phyloP scores from a whole-genome alignment of 2,329 filamentous ascomycete genomes.

The Tricladium varicosporioides region DNA sequence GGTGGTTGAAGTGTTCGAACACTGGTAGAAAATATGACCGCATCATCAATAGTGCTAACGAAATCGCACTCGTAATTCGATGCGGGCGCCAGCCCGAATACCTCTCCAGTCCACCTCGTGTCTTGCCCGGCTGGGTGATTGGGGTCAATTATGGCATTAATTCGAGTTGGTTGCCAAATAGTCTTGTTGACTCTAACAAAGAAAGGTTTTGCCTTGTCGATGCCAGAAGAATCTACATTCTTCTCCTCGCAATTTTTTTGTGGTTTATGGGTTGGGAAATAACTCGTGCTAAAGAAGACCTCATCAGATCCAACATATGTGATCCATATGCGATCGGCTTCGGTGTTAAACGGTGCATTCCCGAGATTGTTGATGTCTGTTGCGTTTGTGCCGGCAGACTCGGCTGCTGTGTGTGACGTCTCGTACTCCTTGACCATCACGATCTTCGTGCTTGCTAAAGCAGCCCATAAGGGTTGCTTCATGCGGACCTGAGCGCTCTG shows the following conservation, averaged over 20 bases:
- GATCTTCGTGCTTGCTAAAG: conserved; percentile 92
- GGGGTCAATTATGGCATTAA: conserved; percentile 49
- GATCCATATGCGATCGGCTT: conserved; percentile 76
- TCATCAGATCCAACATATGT: conserved; percentile 76
- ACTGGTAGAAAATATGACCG: conserved; percentile 68
- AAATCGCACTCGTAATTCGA: conserved; percentile 80
- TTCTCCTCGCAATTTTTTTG: conserved; percentile 36
- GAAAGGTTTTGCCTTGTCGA: conserved; percentile 72
- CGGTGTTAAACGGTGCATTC: conserved; percentile 69
- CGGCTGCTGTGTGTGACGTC: conserved; percentile 72
- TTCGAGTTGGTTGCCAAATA: conserved; percentile 75
- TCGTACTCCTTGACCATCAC: conserved; percentile 91
- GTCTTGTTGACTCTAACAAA: conserved; percentile 77
- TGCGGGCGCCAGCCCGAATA: conserved; percentile 66
- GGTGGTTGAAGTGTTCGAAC: conserved; percentile 44
- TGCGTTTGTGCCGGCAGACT: conserved; percentile 71
- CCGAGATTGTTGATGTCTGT: conserved; percentile 76
- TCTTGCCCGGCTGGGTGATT: conserved; percentile 40
- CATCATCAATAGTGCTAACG: conserved; percentile 63
- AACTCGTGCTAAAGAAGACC: conserved; percentile 72
- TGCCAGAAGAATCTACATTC: conserved; percentile 41
- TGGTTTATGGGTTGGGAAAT: conserved; percentile 48
- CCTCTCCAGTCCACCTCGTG: conserved; percentile 67
- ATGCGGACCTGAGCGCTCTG: conserved; percentile 88
- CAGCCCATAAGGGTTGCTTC: conserved; percentile 90